Base-by-base conservation (phyloP, 2,329 filamentous ascomycete genomes). In the Arthrinium phaeospermum region DNA sequence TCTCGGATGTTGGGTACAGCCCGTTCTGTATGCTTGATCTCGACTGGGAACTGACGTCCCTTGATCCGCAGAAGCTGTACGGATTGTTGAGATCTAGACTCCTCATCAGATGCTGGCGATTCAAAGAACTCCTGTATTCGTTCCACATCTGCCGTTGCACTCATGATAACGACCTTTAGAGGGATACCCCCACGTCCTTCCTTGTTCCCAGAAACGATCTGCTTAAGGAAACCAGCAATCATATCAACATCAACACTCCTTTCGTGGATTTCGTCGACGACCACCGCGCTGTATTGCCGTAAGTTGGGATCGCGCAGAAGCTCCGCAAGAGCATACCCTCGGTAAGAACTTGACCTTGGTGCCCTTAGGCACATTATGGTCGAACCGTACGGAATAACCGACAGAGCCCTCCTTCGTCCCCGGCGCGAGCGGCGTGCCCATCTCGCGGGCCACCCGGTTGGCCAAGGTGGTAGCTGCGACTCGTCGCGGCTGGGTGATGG, bases 241-340 rank as follows among this genome's bases (percentile, higher is more conserved):
- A 99, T 84, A 83, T 99, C 96, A 10, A 98, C 96, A 80, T 98
- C 97, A 30, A 98, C 90, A 76, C 95, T 97, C 77, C 96, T 89
- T 84, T 99, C 96, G 84, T 99, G 96, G 16, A 99, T 96, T 82
- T 99, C 96, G 82, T 99, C 96, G 10, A 99, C 94, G 24, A 99
- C 88, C 0, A 99, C 88, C 4, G 93, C 95, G 78, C 94, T 97
- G 80, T 99, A 99, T 79, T 94, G 91, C 45, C 89, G 90, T 78
- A 99, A 86, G 78, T 91, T 87, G 0, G 94, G 94, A 81, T 99
- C 96, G 70, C 92, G 89, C 73, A 99, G 83, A 82, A 99, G 92
- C 82, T 99, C 97, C 81, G 95, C 19, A 99, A 86, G 70, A 99
- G 86, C 92, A 98, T 98, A 78, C 96, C 96, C 82, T 99, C 97